A percentile compares a stretch with the other conserved stretches of the same genome.
phyloP scores from a whole-genome alignment of 441 rosid genomes.

The Eruca vesicaria region DNA sequence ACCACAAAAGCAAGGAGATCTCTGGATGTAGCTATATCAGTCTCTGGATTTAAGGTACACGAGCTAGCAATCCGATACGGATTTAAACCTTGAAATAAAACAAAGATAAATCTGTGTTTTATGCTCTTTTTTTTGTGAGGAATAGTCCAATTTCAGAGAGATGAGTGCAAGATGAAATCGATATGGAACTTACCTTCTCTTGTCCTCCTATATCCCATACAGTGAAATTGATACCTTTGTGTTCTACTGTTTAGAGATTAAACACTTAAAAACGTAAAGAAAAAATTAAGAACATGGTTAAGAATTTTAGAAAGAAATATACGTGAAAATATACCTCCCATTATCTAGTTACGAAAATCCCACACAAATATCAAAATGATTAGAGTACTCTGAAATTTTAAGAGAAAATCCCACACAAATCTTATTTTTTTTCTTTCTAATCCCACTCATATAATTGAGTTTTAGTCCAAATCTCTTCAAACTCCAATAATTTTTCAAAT shows the following conservation, averaged over 20 bases:
- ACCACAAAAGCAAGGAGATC: too few relatives aligned
- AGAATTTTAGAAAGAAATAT: background rate
- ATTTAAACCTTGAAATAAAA: background rate
- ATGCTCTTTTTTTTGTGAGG: background rate
- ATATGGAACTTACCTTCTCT: slow-evolving; percentile 46
- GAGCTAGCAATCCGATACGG: background rate
- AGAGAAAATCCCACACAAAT: too few relatives aligned
- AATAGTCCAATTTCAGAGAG: background rate
- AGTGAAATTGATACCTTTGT: slow-evolving; percentile 54
- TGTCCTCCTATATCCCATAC: slow-evolving; percentile 86
- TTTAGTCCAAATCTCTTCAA: too few relatives aligned
- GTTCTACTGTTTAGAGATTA: slow-evolving; percentile 68
- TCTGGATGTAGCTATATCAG: too few relatives aligned
- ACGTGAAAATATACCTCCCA: too few relatives aligned
- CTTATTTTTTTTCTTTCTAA: too few relatives aligned
- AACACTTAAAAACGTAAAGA: slow-evolving; percentile 47
- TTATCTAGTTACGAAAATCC: too few relatives aligned
- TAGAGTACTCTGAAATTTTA: too few relatives aligned
- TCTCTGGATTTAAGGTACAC: too few relatives aligned
- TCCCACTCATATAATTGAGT: too few relatives aligned
- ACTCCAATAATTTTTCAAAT: too few relatives aligned
- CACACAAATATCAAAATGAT: too few relatives aligned
- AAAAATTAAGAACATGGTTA: background rate
- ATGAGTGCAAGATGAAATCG: background rate
- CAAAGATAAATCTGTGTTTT: background rate